Conservation (phyloP, 345 rosid species). For the Melaleuca quinquenervia region DNA sequence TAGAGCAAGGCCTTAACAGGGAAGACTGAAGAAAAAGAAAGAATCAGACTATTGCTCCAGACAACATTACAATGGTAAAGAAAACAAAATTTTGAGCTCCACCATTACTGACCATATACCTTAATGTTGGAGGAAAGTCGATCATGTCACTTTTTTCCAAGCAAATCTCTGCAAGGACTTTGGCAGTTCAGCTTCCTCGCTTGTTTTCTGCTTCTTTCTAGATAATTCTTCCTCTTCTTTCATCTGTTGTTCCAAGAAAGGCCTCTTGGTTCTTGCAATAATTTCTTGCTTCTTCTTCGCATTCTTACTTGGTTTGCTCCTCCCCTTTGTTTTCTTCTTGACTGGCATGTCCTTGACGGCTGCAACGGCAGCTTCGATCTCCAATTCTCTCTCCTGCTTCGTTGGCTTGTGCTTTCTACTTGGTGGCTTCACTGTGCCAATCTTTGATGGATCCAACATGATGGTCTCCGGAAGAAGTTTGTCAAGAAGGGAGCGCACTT, state of each 20-base stretch:
- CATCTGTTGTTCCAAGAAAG: slow-evolving; percentile 48
- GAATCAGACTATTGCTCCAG: background rate
- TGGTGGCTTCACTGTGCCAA: slow-evolving; percentile 47
- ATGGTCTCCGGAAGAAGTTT: slow-evolving; percentile 93
- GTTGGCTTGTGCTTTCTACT: slow-evolving; percentile 53
- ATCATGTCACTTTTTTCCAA: slow-evolving; percentile 14
- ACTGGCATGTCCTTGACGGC: slow-evolving; percentile 32
- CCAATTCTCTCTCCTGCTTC: slow-evolving; percentile 44
- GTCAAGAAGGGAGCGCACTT: slow-evolving; percentile 71
- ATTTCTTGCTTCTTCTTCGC: slow-evolving; percentile 54
- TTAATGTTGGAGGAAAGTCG: background rate
- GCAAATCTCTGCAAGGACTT: slow-evolving; percentile 48
- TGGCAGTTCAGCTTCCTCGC: slow-evolving; percentile 40
- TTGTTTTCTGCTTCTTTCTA: slow-evolving; percentile 47
- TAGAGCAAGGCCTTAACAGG: background rate
- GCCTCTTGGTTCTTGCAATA: slow-evolving; percentile 43
- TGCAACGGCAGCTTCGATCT: slow-evolving; percentile 60
- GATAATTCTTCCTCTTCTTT: slow-evolving; percentile 9
- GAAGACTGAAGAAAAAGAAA: background rate
- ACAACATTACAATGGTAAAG: background rate
- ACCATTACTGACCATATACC: background rate
- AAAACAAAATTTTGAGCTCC: background rate
- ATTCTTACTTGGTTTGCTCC: slow-evolving; percentile 64
- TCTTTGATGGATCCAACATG: slow-evolving; percentile 82
- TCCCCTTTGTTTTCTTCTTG: slow-evolving; percentile 83